phyloP scores from a whole-genome alignment of 2,329 filamentous ascomycete species.

The Phoma sp. region DNA sequence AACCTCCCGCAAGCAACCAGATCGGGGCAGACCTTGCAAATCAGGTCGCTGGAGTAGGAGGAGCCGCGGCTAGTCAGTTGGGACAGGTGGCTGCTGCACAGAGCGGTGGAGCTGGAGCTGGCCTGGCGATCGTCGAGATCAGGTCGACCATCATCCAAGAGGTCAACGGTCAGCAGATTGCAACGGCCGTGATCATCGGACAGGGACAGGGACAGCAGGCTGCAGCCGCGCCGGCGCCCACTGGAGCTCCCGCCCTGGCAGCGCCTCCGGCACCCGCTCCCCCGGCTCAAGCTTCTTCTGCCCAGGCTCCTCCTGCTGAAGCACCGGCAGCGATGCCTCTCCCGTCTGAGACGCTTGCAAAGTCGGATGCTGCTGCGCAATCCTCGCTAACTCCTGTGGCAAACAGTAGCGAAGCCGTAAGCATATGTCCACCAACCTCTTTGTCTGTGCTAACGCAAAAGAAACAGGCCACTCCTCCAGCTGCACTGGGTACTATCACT shows the following conservation, averaged over 20 bases:
- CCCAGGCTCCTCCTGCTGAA: constrained; percentile 4
- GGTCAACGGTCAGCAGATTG: constrained; percentile 16
- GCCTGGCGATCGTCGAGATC: constrained; percentile 14
- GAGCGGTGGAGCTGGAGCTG: constrained; percentile 3
- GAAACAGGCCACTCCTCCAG: neutral
- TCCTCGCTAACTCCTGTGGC: constrained; percentile 7
- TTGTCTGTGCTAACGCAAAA: neutral
- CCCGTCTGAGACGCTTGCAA: constrained; percentile 4
- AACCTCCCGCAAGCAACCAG: constrained; percentile 10
- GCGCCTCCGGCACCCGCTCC: constrained; percentile 6
- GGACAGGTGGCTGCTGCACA: constrained; percentile 14
- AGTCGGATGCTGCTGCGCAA: constrained; percentile 5
- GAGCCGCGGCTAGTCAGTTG: neutral
- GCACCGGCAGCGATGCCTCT: constrained; percentile 14
- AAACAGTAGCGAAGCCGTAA: constrained; percentile 22
- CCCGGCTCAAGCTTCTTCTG: constrained; percentile 10
- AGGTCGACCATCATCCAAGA: constrained; percentile 21
- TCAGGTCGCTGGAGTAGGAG: constrained; percentile 7
- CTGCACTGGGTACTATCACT: constrained; percentile 14
- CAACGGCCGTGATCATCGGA: constrained; percentile 12
- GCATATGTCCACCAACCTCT: neutral
- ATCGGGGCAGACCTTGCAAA: constrained; percentile 14
- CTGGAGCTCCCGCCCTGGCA: constrained; percentile 2
- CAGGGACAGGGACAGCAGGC: constrained; percentile 14
- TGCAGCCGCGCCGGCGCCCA: constrained; percentile 9